Base-by-base conservation (phyloP, 2,329 filamentous ascomycete genomes). In the Aspergillus fijiensis region DNA sequence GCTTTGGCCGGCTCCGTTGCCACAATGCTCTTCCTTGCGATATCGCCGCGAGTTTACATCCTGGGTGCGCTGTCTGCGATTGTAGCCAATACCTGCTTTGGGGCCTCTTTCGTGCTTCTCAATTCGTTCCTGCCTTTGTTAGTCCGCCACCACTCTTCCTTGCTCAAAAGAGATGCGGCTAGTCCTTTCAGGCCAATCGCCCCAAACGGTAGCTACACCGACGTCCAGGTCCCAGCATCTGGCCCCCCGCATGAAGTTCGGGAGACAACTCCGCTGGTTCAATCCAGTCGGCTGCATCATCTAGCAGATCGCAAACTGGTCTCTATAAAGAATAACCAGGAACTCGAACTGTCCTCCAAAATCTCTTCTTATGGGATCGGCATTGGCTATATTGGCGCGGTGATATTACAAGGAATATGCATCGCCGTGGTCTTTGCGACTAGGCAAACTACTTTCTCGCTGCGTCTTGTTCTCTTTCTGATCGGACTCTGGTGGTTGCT, bases 111-210 rank as follows among this genome's bases (percentile, higher is more conserved):
- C 74, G 95, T 99, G 2, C 83, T 99, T 12, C 80, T 99, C 50
- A 99, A 99, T 77, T 96, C 93, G 0, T 99, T 97, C 70, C 80
- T 99, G 49, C 95, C 95, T 0, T 81, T 99, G 9, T 83, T 99
- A 10, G 95, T 98, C 59, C 86, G 94, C 51, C 87, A 96, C 72
- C 92, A 98, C 74, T 89, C 90, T 11, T 77, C 76, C 6, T 74
- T 84, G 39, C 74, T 78, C 58, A 74, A 74, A 49, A 65, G 60
- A 23, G 59, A 64, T 31, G 47, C 27, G 23, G 60, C 60, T 51
- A 60, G 48, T 49, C 27, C 51, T 9, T 14, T 53, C 6, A 7
- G 14, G 27, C 51, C 51, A 1, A 14, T 55, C 11, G n/a, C n/a
- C 21, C n/a, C 53, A n/a, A 49, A 54, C 19, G 55, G 60, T 27